A percentile compares a stretch with the other conserved stretches of the same genome.
Evolutionary conservation across 139 green algal species (phyloP).

Genomic region (Volvox africanus): DNA sequence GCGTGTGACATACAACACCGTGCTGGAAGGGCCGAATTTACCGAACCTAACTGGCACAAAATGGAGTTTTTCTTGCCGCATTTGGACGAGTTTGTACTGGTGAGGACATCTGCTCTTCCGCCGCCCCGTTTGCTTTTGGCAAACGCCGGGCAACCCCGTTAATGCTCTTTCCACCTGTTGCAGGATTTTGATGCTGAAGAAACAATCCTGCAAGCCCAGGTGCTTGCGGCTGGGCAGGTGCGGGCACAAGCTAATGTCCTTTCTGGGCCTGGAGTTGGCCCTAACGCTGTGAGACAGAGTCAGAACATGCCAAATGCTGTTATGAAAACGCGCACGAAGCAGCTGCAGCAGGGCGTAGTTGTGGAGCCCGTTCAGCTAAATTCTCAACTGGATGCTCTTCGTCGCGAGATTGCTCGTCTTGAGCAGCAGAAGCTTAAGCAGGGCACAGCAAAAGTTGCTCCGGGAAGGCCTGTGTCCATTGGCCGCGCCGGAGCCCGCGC

Average conservation of each 20-base stretch:
- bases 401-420: conserved; percentile 13
- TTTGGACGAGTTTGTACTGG: conserved; percentile 10
- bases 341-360: background rate
- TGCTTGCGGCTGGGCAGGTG: background rate
- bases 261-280: background rate
- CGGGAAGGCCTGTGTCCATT: background rate
- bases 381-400: conserved; percentile 9
- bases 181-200: conserved; percentile 41
- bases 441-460: background rate
- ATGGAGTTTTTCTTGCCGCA: conserved; percentile 3
- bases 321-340: background rate
- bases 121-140: too few relatives aligned
- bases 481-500: background rate
- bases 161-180: background rate
- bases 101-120: background rate
- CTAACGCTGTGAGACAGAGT: background rate
- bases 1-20: too few relatives aligned
- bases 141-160: too few relatives aligned
- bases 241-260: background rate
- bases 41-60: background rate
- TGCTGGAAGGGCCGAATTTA: too few relatives aligned
- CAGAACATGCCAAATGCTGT: background rate
- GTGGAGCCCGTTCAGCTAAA: background rate
- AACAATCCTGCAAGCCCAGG: background rate
- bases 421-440: conserved; percentile 15